Base-by-base conservation (phyloP, 768 basidiomycete species). In the Trametes meyenii region DNA sequence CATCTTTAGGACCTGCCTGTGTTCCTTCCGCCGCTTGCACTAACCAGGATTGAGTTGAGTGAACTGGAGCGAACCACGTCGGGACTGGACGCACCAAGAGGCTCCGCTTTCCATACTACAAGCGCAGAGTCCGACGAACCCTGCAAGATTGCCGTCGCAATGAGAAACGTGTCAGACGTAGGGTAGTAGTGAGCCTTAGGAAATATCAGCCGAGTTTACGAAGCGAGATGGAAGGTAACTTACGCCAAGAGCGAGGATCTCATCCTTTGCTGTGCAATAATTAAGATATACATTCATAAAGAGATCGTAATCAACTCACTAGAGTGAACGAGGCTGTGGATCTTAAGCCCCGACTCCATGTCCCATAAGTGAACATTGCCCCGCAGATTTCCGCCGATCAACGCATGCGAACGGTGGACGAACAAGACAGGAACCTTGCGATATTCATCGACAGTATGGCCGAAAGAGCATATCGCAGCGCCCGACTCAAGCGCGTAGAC, bases 351-450 rank as follows among this genome's bases (percentile, higher is more conserved):
- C 2, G 52, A 45, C 8, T 19, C 33, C 0, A 60, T 45, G 21
- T 60, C 59, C 62, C 62, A 63, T 2, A 58, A 6, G 26, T 55
- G 56, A 17, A 58, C 56, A 5, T 52, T 21, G 0, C 62, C 62
- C 3, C 48, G 42, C 11, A 51, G 3, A 24, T 49, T 63, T 0
- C 62, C 62, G 12, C 56, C 57, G 0, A 59, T 3, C 0, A 63
- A 17, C 2, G 57, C 62, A 17, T 19, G 19, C 38, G 39, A 51
- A 2, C 44, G 50, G 46, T 63, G 62, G 1, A 63, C n/a, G 12
- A 58, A 52, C 0, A 45, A 39, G 1, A 63, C 52, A n/a, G 49
- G 59, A 1, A 48, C 14, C 2, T 29, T 33, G 8, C 51, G 33
- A 3, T 33, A n/a, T 29, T n/a, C 29, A 16, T 24, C 11, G 4